Conservation (phyloP, 1,284 basidiomycete genomes). For the Trametes pubescens region DNA sequence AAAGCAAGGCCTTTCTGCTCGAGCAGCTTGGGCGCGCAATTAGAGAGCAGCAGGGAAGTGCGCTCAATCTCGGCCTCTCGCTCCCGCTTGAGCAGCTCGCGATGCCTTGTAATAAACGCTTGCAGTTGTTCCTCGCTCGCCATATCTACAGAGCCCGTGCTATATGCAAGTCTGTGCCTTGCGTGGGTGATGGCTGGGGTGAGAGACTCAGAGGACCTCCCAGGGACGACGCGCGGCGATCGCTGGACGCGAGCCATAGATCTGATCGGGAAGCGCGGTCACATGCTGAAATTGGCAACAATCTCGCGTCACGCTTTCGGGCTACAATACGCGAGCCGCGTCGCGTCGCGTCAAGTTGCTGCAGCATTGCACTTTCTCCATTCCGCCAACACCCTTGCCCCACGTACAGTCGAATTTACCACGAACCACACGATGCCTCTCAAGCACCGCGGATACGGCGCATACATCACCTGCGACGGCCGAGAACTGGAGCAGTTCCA, state of each 20-base stretch:
- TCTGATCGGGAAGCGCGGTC: conserved; percentile 24
- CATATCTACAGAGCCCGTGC: conserved; percentile 20
- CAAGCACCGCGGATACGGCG: conserved; percentile 23
- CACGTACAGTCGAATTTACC: too few species aligned
- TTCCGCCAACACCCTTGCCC: neutral
- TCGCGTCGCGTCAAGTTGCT: conserved; percentile 9
- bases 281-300: conserved; percentile 15
- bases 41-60: conserved; percentile 82
- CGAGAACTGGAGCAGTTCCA: conserved; percentile 26
- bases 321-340: conserved; percentile 3
- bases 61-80: conserved; percentile 86
- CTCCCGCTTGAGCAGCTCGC: conserved; percentile 73
- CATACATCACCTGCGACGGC: conserved; percentile 33
- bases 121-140: conserved; percentile 53
- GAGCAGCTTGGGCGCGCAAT: conserved; percentile 84
- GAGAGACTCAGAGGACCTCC: too few species aligned
- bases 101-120: conserved; percentile 78
- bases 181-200: neutral
- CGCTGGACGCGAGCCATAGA: conserved; percentile 3
- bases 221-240: neutral
- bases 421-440: conserved; percentile 22
- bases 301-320: neutral
- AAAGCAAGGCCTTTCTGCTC: conserved; percentile 90
- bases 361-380: neutral
- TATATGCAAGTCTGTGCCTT: neutral